Evolutionary conservation across 257 asterid species (phyloP).

Genomic region (Fraxinus cuspidata): DNA sequence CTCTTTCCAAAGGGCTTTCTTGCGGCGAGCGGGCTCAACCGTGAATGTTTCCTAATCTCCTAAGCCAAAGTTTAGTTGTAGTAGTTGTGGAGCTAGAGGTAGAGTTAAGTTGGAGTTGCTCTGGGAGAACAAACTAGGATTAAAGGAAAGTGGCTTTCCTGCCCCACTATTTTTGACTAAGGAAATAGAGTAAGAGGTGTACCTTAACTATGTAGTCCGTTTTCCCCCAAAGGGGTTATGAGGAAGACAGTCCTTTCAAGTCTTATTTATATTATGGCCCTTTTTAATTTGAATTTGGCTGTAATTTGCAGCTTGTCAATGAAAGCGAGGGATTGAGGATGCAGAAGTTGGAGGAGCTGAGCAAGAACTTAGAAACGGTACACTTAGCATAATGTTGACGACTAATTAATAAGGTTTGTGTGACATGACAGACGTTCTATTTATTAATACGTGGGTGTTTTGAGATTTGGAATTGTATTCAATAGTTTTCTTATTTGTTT

Average conservation of each 20-base stretch:
- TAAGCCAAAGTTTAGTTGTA: too few relatives aligned
- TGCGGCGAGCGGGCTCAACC: too few relatives aligned
- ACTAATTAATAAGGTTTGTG: constrained; percentile 44
- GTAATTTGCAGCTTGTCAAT: constrained; percentile 68
- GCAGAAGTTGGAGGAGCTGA: constrained; percentile 97
- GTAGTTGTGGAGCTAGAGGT: background rate
- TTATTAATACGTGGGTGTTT: too few relatives aligned
- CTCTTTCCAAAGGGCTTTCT: background rate
- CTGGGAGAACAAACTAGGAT: background rate
- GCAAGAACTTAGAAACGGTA: constrained; percentile 94
- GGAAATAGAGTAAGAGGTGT: background rate
- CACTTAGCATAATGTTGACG: constrained; percentile 38
- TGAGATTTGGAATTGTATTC: constrained; percentile 27
- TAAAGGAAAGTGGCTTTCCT: too few relatives aligned
- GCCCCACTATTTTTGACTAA: background rate
- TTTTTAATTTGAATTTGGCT: background rate
- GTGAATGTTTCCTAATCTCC: too few relatives aligned
- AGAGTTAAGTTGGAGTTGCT: background rate
- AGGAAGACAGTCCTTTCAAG: background rate
- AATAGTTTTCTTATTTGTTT: constrained; percentile 44
- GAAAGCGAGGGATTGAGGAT: constrained; percentile 89
- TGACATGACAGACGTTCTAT: too few relatives aligned
- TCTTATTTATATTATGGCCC: background rate
- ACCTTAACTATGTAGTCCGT: background rate
- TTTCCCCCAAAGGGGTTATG: background rate